Conservation (phyloP, 2,329 filamentous ascomycete genomes). For the Verticillium isaacii region DNA sequence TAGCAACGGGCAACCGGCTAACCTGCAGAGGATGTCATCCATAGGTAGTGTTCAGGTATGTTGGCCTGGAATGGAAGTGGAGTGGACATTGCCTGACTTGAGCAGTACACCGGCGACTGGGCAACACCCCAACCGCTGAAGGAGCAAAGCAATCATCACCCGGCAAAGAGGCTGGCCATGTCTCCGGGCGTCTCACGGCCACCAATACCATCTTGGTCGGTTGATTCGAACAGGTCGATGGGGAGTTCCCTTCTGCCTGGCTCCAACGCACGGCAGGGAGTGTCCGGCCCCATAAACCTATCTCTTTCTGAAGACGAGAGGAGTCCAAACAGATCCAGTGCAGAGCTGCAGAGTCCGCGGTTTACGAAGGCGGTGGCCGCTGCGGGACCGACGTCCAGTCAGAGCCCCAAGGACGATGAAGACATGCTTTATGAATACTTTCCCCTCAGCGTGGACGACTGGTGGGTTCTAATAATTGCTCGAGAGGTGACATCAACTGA, state of each 20-base stretch:
- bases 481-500: conserved; percentile 7
- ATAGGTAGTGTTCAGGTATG: conserved; percentile 29
- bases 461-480: conserved; percentile 38
- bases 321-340: conserved; percentile 46
- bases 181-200: conserved; percentile 47
- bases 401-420: conserved; percentile 68
- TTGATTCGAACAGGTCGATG: conserved; percentile 21
- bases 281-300: conserved; percentile 41
- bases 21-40: conserved; percentile 20
- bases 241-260: conserved; percentile 1
- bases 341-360: conserved; percentile 47
- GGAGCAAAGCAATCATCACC: conserved; percentile 43
- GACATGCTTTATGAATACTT: conserved; percentile 95
- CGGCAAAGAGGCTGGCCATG: conserved; percentile 47
- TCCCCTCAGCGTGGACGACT: conserved; percentile 84
- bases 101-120: conserved; percentile 40
- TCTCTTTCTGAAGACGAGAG: conserved; percentile 58
- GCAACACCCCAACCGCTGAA: conserved; percentile 25
- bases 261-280: conserved; percentile 3
- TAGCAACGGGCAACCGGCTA: conserved; percentile 13
- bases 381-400: conserved; percentile 34
- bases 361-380: conserved; percentile 31
- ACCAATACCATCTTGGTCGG: conserved; percentile 48
- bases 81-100: not conserved
- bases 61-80: not conserved